phyloP scores from a whole-genome alignment of 2,329 filamentous ascomycete genomes.

The Aureobasidium melanogenum region DNA sequence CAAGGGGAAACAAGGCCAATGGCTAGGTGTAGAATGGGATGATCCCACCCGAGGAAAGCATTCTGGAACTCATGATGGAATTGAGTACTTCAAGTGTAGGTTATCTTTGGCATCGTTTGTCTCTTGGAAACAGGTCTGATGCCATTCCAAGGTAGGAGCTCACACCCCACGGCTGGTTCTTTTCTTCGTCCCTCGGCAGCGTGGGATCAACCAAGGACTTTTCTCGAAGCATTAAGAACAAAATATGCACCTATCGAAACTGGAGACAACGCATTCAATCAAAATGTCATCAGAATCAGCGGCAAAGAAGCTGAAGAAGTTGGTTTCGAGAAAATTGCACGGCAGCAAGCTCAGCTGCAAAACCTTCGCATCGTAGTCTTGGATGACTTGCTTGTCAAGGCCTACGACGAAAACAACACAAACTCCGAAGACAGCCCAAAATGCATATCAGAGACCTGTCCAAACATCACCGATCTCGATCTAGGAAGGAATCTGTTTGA shows the following conservation, averaged over 20 bases:
- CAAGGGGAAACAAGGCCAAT: slow-evolving; percentile 64
- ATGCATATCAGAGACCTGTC: slow-evolving; percentile 34
- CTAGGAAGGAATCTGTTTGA: slow-evolving; percentile 77
- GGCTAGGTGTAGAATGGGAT: slow-evolving; percentile 97
- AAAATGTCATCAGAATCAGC: slow-evolving; percentile 56
- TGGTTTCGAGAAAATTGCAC: slow-evolving; percentile 86
- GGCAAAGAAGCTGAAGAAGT: slow-evolving; percentile 85
- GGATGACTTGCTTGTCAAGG: slow-evolving; percentile 51
- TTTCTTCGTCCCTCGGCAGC: slow-evolving; percentile 74
- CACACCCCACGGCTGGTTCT: slow-evolving; percentile 64
- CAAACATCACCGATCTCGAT: slow-evolving; percentile 64
- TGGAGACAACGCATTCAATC: slow-evolving; percentile 19
- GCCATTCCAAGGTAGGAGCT: slow-evolving; percentile 45
- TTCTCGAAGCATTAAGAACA: slow-evolving; percentile 67
- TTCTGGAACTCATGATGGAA: slow-evolving; percentile 70
- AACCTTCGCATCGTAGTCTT: slow-evolving; percentile 75
- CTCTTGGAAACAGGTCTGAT: neutral
- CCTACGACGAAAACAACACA: slow-evolving; percentile 13
- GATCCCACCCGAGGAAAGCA: slow-evolving; percentile 81
- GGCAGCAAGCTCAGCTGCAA: slow-evolving; percentile 65
- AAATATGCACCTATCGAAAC: slow-evolving; percentile 65
- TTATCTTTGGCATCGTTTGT: neutral
- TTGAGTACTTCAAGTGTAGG: slow-evolving; percentile 75
- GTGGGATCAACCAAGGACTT: slow-evolving; percentile 59
- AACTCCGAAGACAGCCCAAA: neutral